Evolutionary conservation across 371 early-diverging fungal genomes (phyloP).

Genomic region (Apophysomyces ossiformis): DNA sequence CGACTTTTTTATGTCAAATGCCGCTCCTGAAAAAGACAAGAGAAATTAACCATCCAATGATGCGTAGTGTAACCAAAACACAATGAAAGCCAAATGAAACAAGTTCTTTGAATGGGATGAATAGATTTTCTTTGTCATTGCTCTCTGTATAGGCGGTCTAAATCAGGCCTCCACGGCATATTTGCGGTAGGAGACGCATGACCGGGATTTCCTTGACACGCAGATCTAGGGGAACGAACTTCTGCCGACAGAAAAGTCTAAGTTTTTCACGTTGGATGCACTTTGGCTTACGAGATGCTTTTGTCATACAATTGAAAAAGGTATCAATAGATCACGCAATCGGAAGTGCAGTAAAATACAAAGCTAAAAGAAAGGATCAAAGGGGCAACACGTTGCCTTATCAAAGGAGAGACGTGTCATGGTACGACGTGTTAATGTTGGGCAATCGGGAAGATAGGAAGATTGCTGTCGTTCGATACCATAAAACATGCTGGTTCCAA

Average conservation of each 20-base stretch:
- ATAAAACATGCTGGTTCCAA: too few species aligned
- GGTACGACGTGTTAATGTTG: too few species aligned
- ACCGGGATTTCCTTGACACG: conserved; percentile 96
- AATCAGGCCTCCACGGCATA: conserved; percentile 85
- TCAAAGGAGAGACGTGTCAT: too few species aligned
- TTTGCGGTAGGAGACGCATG: conserved; percentile 87
- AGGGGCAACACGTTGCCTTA: too few species aligned
- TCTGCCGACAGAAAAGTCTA: conserved; percentile 83
- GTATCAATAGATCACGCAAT: too few species aligned
- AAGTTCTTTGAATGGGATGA: not conserved
- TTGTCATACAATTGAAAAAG: too few species aligned
- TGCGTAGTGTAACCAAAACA: not conserved
- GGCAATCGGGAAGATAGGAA: too few species aligned
- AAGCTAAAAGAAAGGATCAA: too few species aligned
- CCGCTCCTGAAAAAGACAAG: not conserved
- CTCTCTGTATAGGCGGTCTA: not conserved
- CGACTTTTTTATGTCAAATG: not conserved
- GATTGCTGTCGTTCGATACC: too few species aligned
- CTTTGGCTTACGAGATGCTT: too few species aligned
- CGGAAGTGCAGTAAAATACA: too few species aligned
- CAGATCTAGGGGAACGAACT: conserved; percentile 91
- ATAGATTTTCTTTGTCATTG: not conserved
- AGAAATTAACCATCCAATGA: not conserved
- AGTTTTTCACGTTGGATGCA: conserved; percentile 76
- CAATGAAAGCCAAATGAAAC: not conserved